Evolutionary conservation across 106 monocot genomes (phyloP).

Genomic region (Allium fistulosum): DNA sequence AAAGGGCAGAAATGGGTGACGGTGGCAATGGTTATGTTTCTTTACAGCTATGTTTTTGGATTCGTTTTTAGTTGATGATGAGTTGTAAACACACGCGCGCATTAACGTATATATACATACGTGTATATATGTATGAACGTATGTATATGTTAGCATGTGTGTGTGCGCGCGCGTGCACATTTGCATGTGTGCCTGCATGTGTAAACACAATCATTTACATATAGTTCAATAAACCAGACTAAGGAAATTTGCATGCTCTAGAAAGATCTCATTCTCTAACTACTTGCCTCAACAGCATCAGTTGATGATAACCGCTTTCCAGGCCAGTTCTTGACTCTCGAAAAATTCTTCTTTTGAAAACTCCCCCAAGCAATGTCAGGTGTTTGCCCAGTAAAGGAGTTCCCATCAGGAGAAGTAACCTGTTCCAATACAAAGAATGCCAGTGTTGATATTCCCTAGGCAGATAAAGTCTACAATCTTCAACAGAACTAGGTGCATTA

Average conservation of each 20-base stretch:
- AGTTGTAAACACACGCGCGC: too few relatives aligned
- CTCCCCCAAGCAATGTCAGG: slow-evolving; percentile 80
- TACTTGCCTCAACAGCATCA: slow-evolving; percentile 75
- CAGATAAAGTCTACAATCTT: too few relatives aligned
- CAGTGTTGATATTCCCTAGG: too few relatives aligned
- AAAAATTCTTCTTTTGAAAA: slow-evolving; percentile 48
- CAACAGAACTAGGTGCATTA: too few relatives aligned
- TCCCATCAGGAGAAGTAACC: slow-evolving; percentile 57
- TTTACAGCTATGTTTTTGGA: background rate
- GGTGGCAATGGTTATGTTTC: background rate
- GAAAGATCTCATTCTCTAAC: background rate
- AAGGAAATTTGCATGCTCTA: background rate
- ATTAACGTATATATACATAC: too few relatives aligned
- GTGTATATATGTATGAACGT: too few relatives aligned
- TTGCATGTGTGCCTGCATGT: too few relatives aligned
- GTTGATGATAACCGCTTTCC: slow-evolving; percentile 65
- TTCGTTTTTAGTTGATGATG: background rate
- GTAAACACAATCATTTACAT: background rate
- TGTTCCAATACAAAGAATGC: slow-evolving; percentile 1
- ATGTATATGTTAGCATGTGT: too few relatives aligned
- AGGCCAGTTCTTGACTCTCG: slow-evolving; percentile 46
- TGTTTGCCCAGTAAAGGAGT: slow-evolving; percentile 67
- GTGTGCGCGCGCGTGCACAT: too few relatives aligned
- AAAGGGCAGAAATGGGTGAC: slow-evolving; percentile 50
- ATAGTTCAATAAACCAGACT: background rate